Evolutionary conservation across 148 eudicot genomes (phyloP).

Genomic region (Suaeda aralocaspica): DNA sequence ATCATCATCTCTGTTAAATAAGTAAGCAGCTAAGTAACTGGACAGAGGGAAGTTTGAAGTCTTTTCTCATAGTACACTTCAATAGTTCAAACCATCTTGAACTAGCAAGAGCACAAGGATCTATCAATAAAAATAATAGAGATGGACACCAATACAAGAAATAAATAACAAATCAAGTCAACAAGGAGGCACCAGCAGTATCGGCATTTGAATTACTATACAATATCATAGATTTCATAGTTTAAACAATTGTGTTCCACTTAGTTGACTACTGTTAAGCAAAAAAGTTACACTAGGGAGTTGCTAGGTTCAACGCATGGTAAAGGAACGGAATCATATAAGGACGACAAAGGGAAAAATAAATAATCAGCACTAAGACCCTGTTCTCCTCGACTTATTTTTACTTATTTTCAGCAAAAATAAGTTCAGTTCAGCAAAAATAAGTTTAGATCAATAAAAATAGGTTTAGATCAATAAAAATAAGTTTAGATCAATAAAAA

Average conservation of each 20-base stretch:
- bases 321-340: too few species aligned
- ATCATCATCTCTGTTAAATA: constrained; percentile 83
- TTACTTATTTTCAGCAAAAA: too few species aligned
- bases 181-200: not conserved
- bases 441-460: too few species aligned
- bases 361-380: too few species aligned
- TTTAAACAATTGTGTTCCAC: not conserved
- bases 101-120: not conserved
- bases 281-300: not conserved
- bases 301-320: too few species aligned
- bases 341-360: too few species aligned
- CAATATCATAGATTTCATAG: not conserved
- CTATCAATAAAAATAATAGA: not conserved
- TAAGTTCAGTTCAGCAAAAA: too few species aligned
- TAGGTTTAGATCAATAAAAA: too few species aligned
- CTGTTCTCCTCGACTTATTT: too few species aligned
- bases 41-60: constrained; percentile 10
- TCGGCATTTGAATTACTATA: not conserved
- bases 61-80: too few species aligned
- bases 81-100: not conserved
- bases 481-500: too few species aligned
- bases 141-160: not conserved
- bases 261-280: not conserved
- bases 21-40: constrained; percentile 14
- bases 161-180: not conserved